Conservation (phyloP, 495 filamentous ascomycete species). For the Bombardia bombarda region DNA sequence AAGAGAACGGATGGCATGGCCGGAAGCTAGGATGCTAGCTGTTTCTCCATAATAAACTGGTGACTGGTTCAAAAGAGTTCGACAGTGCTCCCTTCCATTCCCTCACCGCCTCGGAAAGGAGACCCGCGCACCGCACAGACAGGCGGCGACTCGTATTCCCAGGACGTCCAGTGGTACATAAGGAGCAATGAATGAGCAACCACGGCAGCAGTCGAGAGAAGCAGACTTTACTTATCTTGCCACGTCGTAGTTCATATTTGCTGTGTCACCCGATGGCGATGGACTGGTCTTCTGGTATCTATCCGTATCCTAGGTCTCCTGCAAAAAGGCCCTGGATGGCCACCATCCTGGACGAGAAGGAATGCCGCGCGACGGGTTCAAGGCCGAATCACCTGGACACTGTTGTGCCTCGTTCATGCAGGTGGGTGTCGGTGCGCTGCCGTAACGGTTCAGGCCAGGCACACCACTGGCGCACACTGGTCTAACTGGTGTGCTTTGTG, state of each 20-base stretch:
- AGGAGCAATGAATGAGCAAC: not conserved
- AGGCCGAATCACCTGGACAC: conserved; percentile 11
- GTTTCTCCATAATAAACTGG: not conserved
- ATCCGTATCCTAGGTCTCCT: not conserved
- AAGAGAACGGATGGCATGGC: not conserved
- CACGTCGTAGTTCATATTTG: conserved; percentile 11
- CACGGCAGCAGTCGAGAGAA: not conserved
- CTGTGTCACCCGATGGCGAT: conserved; percentile 1
- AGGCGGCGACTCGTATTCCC: not conserved
- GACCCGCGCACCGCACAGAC: not conserved
- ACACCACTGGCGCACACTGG: not conserved
- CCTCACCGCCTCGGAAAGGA: not conserved
- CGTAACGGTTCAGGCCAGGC: not conserved
- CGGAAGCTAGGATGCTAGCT: not conserved
- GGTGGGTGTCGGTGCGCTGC: conserved; percentile 2
- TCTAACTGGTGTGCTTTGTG: not conserved
- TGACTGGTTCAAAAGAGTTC: no score
- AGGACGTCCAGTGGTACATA: not conserved
- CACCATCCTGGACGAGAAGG: not conserved
- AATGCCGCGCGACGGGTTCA: conserved; percentile 1
- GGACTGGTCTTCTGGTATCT: no score
- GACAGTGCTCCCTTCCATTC: not conserved
- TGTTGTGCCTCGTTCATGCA: conserved; percentile 18
- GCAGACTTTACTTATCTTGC: conserved; percentile 6
- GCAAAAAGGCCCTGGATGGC: not conserved